Evolutionary conservation across 345 rosid genomes (phyloP).

Genomic region (Brassica rapa): DNA sequence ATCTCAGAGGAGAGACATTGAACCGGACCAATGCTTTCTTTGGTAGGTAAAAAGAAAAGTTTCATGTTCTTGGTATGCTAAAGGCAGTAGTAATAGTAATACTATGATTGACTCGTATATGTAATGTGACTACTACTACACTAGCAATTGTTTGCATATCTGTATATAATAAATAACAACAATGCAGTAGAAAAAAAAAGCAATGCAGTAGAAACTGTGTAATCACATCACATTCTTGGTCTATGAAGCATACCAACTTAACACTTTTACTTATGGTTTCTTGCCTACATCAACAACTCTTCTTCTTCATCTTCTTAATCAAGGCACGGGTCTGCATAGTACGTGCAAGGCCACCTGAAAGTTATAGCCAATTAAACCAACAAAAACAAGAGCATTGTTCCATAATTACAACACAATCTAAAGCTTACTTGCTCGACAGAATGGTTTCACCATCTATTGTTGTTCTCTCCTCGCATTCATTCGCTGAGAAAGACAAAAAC

Average conservation of each 20-base stretch:
- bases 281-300: too few species aligned
- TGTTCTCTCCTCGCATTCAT: constrained; percentile 57
- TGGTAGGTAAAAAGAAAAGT: constrained; percentile 24
- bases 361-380: constrained; percentile 5
- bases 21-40: constrained; percentile 33
- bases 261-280: too few species aligned
- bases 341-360: constrained; percentile 64
- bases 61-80: neutral
- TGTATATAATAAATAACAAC: constrained; percentile 17
- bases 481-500: constrained; percentile 43
- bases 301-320: constrained; percentile 25
- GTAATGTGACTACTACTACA: constrained; percentile 5
- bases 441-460: constrained; percentile 61
- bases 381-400: constrained; percentile 1
- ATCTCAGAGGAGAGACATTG: constrained; percentile 45
- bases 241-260: too few species aligned
- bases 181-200: neutral
- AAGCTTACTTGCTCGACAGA: constrained; percentile 68
- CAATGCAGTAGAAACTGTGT: too few species aligned
- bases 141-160: neutral
- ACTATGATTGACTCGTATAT: constrained; percentile 1
- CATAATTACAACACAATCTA: neutral
- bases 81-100: constrained; percentile 3
- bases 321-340: constrained; percentile 52
- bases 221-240: too few species aligned